Base-by-base conservation (phyloP, 2,329 filamentous ascomycete genomes). In the Fusarium sp. region DNA sequence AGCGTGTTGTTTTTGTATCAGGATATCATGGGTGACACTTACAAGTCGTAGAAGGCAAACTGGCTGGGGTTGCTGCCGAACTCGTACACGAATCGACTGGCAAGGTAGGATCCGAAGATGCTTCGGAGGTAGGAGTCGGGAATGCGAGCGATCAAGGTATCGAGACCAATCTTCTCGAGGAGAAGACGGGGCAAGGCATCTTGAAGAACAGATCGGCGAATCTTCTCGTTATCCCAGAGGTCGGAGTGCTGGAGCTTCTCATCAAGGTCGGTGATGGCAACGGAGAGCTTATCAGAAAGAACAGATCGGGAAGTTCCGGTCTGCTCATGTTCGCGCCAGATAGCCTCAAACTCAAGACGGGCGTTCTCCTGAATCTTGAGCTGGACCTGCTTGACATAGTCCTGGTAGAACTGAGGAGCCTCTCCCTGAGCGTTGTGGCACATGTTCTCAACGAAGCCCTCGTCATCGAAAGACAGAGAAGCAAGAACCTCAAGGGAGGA, bases 41-140 rank as follows among this genome's bases (percentile, higher is more conserved):
- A 95, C 93, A 98, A 99, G 80, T 97, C 94, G 83, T 97, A 99
- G 87, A 99, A 99, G 41, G 95, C 94, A 85, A 99, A 98, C 78
- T 98, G 95, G 85, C 92, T 96, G 8, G 96, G 95, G 73, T 89
- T 91, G 80, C 94, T 95, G 77, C 96, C 96, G 80, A 95, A 96
- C 81, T 97, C 90, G 82, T 99, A 99, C 42, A 99, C 94, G 80
- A 99, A 99, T 45, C 96, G 92, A 78, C 93, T 97, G 52, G 96
- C 95, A 74, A 99, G 87, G 83, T 95, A 98, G 80, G 93, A 97
- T 75, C 96, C 96, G 79, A 99, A 99, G 80, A 99, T 98, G 73
- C 95, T 92, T 73, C 94, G 90, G 70, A 99, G 89, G 80, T 99
- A 99, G 75, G 91, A 92, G 69, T 97, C 93, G 2, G 96, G 96